phyloP scores from a whole-genome alignment of 1,284 basidiomycete genomes.

The Tylopilus sp. region DNA sequence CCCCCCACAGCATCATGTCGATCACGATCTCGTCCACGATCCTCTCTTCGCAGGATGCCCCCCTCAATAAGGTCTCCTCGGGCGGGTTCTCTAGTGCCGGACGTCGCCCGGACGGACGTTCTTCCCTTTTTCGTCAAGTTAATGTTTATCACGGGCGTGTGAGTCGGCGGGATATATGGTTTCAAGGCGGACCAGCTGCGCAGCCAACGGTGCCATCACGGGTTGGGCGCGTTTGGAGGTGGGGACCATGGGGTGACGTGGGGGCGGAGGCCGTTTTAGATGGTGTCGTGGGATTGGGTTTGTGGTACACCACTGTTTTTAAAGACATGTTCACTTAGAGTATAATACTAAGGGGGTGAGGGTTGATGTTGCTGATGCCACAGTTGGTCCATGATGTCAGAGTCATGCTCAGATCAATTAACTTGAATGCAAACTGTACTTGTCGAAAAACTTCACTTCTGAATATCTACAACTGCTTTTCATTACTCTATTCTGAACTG shows the following conservation, averaged over 20 bases:
- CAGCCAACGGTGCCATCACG: constrained; percentile 39
- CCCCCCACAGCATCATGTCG: constrained; percentile 68
- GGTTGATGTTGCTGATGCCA: too few relatives aligned
- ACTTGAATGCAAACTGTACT: too few relatives aligned
- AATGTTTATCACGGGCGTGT: constrained; percentile 66
- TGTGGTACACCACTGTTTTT: too few relatives aligned
- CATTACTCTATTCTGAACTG: too few relatives aligned
- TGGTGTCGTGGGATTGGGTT: background rate
- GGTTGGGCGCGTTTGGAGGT: too few relatives aligned
- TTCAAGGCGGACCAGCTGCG: constrained; percentile 69
- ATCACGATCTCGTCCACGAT: constrained; percentile 76
- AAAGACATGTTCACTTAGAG: too few relatives aligned
- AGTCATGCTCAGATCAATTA: too few relatives aligned
- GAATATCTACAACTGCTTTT: too few relatives aligned
- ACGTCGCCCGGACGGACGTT: constrained; percentile 15
- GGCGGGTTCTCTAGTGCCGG: constrained; percentile 31
- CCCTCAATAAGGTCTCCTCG: constrained; percentile 59
- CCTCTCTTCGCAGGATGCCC: constrained; percentile 61
- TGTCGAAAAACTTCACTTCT: too few relatives aligned
- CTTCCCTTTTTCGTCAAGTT: constrained; percentile 70
- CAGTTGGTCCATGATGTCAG: too few relatives aligned
- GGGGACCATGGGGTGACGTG: constrained; percentile 1
- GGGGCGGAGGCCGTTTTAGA: constrained; percentile 52
- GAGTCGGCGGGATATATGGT: constrained; percentile 69
- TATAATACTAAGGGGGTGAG: too few relatives aligned